Base-by-base conservation (phyloP, 2,329 filamentous ascomycete species). In the Westerdykella ornata region DNA sequence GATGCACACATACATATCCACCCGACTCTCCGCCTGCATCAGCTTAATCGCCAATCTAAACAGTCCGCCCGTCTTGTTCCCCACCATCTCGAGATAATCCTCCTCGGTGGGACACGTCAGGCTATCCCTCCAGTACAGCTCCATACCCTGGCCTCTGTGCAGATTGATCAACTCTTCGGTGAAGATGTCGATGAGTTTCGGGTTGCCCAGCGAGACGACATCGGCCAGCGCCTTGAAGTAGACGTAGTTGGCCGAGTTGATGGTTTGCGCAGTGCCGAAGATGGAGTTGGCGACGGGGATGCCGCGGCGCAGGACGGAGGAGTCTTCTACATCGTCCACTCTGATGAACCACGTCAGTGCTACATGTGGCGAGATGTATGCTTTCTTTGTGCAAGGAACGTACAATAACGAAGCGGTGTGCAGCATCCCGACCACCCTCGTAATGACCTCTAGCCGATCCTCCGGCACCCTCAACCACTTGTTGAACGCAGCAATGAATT, bases 81-180 rank as follows among this genome's bases (percentile, higher is more conserved):
- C 80, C 9, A 94, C 87, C 88, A 94, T 94, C 63, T 94, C 85
- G n/a, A 94, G 76, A 68, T 94, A 94, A 68, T 94, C 87, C 51
- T 88, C 85, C 67, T 92, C 87, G 37, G 78, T 85, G 12, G 87
- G 87, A 65, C 85, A 90, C 15, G 83, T 89, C 45, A 92, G 72
- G 18, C 82, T 87, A 67, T 92, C 86, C 43, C 86, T 77, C 88
- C 88, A 94, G 71, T 85, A 92, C 29, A 94, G 75, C 55, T 94
- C 88, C 84, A 94, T 89, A 50, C 88, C 87, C 67, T 94, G 88
- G 15, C 88, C 88, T 20, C 86, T 75, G 66, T 94, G 87, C 37
- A 94, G 77, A 62, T 92, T 88, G 48, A 89, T 68, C 22, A 94
- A 74, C 69, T 94, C 88, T 48, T 92, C 85, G 13, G 83, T 82